Percentiles rank a stretch among this genome's conserved stretches.
Evolutionary conservation across 2,329 filamentous ascomycete species (phyloP).

Genomic region (Phialophora tarda): DNA sequence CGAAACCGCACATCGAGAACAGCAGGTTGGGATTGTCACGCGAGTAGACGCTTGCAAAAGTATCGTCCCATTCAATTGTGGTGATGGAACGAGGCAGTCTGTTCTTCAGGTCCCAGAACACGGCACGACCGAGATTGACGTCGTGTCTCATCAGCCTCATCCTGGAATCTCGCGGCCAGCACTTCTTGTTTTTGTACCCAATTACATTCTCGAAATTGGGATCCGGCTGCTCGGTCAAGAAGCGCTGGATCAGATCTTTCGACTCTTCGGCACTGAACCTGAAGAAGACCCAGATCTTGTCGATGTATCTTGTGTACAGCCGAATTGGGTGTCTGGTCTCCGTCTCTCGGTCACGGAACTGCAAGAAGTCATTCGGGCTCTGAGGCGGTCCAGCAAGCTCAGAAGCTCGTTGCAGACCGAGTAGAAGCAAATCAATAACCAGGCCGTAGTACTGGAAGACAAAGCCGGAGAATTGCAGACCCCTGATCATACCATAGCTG

Average conservation of each 20-base stretch:
- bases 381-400: conserved; percentile 95
- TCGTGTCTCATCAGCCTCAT: conserved; percentile 99
- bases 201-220: conserved; percentile 99
- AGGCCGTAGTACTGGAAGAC: conserved; percentile 99
- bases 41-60: conserved; percentile 97
- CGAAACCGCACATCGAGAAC: conserved; percentile 98
- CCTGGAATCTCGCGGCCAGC: conserved; percentile 95
- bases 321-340: conserved; percentile 94
- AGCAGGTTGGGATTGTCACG: conserved; percentile 95
- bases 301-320: conserved; percentile 96
- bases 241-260: conserved; percentile 92
- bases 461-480: conserved; percentile 96
- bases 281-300: conserved; percentile 98
- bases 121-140: conserved; percentile 94
- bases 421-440: conserved; percentile 87
- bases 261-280: conserved; percentile 94
- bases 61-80: conserved; percentile 99
- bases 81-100: conserved; percentile 91
- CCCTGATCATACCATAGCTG: conserved; percentile 97
- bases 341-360: conserved; percentile 91
- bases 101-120: conserved; percentile 99
- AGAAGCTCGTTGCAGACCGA: conserved; percentile 93
- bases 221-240: conserved; percentile 96
- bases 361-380: conserved; percentile 94
- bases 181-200: conserved; percentile 99